Evolutionary conservation across 768 basidiomycete genomes (phyloP).

Genomic region (Flagelloscypha sp.): DNA sequence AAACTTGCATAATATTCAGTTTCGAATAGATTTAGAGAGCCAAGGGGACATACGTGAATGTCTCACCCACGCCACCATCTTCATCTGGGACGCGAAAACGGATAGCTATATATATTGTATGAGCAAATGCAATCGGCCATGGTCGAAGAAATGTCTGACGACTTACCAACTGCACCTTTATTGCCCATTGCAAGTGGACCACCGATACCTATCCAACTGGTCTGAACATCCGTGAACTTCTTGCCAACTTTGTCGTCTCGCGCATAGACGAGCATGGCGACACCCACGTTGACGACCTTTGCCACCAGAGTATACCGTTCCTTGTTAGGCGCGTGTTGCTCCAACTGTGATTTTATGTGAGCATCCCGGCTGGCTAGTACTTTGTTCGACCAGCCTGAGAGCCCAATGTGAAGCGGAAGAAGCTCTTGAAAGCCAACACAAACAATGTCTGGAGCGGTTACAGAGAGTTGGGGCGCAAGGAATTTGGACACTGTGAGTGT

Average conservation of each 20-base stretch:
- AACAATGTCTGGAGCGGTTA: conserved; percentile 71
- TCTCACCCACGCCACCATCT: conserved; percentile 57
- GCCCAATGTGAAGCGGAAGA: conserved; percentile 78
- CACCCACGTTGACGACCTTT: conserved; percentile 76
- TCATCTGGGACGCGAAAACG: conserved; percentile 63
- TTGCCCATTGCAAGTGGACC: conserved; percentile 81
- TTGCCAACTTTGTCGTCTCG: conserved; percentile 60
- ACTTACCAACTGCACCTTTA: conserved; percentile 91
- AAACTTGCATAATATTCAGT: conserved; percentile 45
- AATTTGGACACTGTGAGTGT: conserved; percentile 70
- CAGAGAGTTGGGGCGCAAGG: conserved; percentile 49
- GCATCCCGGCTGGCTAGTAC: conserved; percentile 62
- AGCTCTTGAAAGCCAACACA: conserved; percentile 94
- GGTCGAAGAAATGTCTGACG: too few species aligned
- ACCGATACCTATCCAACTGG: conserved; percentile 63
- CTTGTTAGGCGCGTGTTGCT: conserved; percentile 60
- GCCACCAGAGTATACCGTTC: conserved; percentile 74
- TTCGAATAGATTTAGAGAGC: conserved; percentile 1
- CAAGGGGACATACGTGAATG: conserved; percentile 65
- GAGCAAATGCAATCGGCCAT: too few species aligned
- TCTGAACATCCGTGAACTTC: conserved; percentile 55
- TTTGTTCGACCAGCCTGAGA: conserved; percentile 65
- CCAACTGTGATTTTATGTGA: conserved; percentile 70
- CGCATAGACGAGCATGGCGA: conserved; percentile 83
- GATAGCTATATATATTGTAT: too few species aligned